Percentiles rank a stretch among this genome's conserved stretches.
These are phyloP conservation scores for Colletotrichum tropicicola DNA, from an alignment of 2,329 filamentous ascomycete species.

Conservation along the genomic window DNA sequence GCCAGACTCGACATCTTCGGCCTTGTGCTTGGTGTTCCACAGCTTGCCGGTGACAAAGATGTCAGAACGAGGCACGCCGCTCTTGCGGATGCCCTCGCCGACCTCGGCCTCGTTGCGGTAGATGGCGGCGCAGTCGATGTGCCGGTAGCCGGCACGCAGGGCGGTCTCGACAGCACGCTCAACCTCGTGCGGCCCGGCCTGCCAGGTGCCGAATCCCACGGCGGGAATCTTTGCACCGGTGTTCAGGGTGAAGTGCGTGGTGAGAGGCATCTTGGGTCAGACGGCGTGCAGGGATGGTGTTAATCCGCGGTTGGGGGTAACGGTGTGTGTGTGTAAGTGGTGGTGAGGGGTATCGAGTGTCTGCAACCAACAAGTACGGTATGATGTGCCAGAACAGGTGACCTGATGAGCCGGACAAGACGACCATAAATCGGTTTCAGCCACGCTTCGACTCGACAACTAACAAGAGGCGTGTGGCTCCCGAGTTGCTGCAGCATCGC, in stretches of 20 bases:
- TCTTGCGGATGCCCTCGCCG: conserved; percentile 50
- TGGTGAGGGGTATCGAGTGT: neutral
- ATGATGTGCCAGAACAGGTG: conserved; percentile 1
- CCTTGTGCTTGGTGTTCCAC: conserved; percentile 64
- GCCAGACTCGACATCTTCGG: conserved; percentile 57
- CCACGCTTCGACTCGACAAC: neutral
- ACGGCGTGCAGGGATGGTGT: neutral
- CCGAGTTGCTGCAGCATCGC: neutral
- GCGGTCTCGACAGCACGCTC: conserved; percentile 57
- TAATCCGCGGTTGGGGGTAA: neutral
- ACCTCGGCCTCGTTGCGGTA: conserved; percentile 56
- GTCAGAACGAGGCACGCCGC: conserved; percentile 47
- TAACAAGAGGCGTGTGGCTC: neutral
- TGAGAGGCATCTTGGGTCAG: conserved; percentile 23
- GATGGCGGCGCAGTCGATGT: conserved; percentile 58
- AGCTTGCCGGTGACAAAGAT: conserved; percentile 67
- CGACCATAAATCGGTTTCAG: neutral
- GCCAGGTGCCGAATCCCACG: conserved; percentile 34
- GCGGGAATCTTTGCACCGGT: conserved; percentile 33
- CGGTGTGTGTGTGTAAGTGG: neutral
- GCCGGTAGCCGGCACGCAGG: conserved; percentile 52
- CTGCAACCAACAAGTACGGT: no score
- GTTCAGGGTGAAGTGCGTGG: conserved; percentile 32
- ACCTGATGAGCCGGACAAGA: neutral
- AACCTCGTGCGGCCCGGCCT: conserved; percentile 49